phyloP scores from a whole-genome alignment of 164 flowering plant species.

The Litsea cubeba region DNA sequence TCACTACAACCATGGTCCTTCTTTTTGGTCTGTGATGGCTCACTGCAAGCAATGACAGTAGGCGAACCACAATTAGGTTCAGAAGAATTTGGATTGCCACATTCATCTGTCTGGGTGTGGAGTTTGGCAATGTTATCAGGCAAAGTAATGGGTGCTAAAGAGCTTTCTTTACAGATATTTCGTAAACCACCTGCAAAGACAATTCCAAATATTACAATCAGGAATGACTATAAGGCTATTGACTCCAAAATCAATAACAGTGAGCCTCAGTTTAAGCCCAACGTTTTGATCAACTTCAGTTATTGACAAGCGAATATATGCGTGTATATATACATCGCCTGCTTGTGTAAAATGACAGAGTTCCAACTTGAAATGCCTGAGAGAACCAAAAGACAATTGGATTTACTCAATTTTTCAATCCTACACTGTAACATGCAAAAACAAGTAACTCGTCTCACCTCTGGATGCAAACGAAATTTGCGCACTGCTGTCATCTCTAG shows the following conservation, averaged over 20 bases:
- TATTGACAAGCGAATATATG: not conserved
- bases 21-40: slow-evolving; percentile 25
- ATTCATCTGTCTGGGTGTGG: slow-evolving; percentile 19
- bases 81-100: slow-evolving; percentile 14
- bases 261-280: not conserved
- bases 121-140: slow-evolving; percentile 15
- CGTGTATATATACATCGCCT: not conserved
- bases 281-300: not conserved
- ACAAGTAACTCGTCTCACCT: slow-evolving; percentile 15
- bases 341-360: not conserved
- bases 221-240: not conserved
- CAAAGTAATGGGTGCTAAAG: slow-evolving; percentile 9
- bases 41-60: slow-evolving; percentile 32
- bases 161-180: slow-evolving; percentile 13
- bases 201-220: not conserved
- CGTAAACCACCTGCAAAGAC: slow-evolving; percentile 22
- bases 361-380: not conserved
- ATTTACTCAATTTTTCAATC: not conserved
- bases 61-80: slow-evolving; percentile 45
- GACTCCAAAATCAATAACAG: not conserved
- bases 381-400: not conserved
- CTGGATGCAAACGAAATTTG: slow-evolving; percentile 2
- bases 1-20: slow-evolving; percentile 19
- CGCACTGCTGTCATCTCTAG: slow-evolving; percentile 12
- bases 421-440: not conserved